Conservation (phyloP, 2,329 filamentous ascomycete species). For the Microcyclosporella mali region DNA sequence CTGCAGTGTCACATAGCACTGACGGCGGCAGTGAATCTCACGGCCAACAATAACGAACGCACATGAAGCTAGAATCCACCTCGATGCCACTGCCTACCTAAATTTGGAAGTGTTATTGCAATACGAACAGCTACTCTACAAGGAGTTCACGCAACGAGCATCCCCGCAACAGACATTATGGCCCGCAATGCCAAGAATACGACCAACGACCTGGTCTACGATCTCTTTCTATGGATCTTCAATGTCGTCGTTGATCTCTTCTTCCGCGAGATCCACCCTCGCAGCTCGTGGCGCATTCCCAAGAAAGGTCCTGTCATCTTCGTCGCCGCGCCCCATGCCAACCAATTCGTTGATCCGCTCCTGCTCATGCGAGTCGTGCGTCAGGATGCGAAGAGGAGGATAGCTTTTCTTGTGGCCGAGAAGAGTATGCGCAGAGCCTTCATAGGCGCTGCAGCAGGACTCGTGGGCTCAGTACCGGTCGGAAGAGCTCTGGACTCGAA, state of each 20-base stretch:
- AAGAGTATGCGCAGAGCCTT: conserved; percentile 89
- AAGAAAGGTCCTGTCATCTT: conserved; percentile 84
- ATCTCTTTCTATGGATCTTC: conserved; percentile 69
- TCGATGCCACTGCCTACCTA: no score
- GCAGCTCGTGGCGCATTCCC: conserved; percentile 92
- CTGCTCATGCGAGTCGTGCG: conserved; percentile 87
- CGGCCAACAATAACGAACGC: no score
- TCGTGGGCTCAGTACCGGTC: conserved; percentile 87
- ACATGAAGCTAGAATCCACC: no score
- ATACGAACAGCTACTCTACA: no score
- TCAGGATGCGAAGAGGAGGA: conserved; percentile 77
- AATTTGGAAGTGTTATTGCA: no score
- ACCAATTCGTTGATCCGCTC: conserved; percentile 95
- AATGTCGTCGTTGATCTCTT: conserved; percentile 88
- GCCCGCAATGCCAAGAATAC: conserved; percentile 13
- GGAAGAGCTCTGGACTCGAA: conserved; percentile 84
- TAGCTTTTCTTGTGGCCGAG: conserved; percentile 87
- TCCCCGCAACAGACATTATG: neutral
- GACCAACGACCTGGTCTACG: conserved; percentile 47
- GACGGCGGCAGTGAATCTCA: no score
- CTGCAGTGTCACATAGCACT: no score
- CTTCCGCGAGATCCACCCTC: conserved; percentile 94
- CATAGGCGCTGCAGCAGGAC: conserved; percentile 77
- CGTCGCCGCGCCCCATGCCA: conserved; percentile 93
- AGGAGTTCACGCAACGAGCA: no score